Base-by-base conservation (phyloP, 257 asterid genomes). In the Fraxinus americana region DNA sequence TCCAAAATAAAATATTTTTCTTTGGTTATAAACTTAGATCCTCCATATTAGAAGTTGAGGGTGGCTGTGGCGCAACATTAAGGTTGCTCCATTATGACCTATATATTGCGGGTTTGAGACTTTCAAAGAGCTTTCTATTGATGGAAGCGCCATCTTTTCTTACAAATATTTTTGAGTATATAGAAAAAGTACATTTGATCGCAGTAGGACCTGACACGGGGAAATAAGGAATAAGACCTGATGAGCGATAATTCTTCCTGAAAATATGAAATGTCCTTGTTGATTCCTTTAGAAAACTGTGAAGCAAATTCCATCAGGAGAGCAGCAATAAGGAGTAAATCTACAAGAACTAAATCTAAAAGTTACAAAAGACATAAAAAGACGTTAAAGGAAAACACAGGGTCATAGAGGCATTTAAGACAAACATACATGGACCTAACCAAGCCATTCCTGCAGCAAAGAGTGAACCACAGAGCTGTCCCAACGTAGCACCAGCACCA, bases 401-500 rank as follows among this genome's bases (percentile, higher is more conserved):
- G 74, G 36, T 57, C 66, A 19, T 7, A 4, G 72, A 41, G 32
- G 70, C 11, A 69, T 68, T 66, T 67, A 35, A 80, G 69, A 79
- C 85, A 73, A 43, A 85, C 94, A 71, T 89, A 95, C 99, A 90
- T 83, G 98, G 98, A 80, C 99, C 99, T 81, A 95, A 84, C 94
- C 98, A 90, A 84, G 98, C 99, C 97, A 91, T 88, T 80, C 89
- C 96, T 19, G 97, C 85, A 41, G 99, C 98, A 83, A 95, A 91
- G 43, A 95, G 83, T n/a, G 97, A 95, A 83, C 97, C 99, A 86
- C 87, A 81, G 73, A 95, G 97, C 90, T 95, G 98, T 16, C 97
- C 99, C 76, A 95, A 74, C 21, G 99, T 95, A 78, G 99, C 98
- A 75, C 99, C 99, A 84, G 98, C 99, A 75, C 98, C 99, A 86